A percentile compares a stretch with the other conserved stretches of the same genome.
These are phyloP conservation scores for Heliosperma pusillum DNA, from an alignment of 148 eudicot species.

Conservation along the genomic window DNA sequence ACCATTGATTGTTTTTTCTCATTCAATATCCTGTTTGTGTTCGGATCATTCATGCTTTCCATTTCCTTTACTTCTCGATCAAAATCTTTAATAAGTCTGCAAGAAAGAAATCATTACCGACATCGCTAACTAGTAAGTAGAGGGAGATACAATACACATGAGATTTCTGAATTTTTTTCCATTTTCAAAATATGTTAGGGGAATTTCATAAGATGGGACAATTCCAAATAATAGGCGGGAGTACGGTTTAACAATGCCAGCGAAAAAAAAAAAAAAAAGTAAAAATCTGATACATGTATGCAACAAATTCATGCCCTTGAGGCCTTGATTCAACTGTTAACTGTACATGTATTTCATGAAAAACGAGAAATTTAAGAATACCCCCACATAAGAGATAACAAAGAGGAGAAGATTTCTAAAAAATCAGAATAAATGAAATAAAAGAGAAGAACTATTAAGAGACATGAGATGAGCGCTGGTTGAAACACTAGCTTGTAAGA, in stretches of 20 bases:
- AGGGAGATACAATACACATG: neutral
- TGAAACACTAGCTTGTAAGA: neutral
- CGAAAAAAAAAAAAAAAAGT: no score
- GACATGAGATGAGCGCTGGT: neutral
- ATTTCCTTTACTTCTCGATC: conserved; percentile 76
- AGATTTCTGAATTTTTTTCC: no score
- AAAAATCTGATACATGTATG: neutral
- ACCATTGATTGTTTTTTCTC: conserved; percentile 98
- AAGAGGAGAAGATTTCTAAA: neutral
- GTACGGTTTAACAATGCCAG: neutral
- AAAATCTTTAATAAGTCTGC: conserved; percentile 95
- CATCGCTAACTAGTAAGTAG: neutral
- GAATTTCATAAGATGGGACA: no score
- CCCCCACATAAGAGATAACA: neutral
- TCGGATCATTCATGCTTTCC: conserved; percentile 58
- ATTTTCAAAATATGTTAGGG: no score
- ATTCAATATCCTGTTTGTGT: conserved; percentile 59
- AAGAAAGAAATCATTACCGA: conserved; percentile 9
- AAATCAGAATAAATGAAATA: neutral
- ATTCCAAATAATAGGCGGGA: neutral
- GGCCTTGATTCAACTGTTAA: no score
- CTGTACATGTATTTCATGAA: neutral
- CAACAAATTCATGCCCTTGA: neutral
- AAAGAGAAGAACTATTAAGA: neutral
- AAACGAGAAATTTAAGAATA: neutral